A percentile compares a stretch with the other conserved stretches of the same genome.
Conservation (phyloP, 768 basidiomycete genomes). For the Suillus fuscotomentosus region DNA sequence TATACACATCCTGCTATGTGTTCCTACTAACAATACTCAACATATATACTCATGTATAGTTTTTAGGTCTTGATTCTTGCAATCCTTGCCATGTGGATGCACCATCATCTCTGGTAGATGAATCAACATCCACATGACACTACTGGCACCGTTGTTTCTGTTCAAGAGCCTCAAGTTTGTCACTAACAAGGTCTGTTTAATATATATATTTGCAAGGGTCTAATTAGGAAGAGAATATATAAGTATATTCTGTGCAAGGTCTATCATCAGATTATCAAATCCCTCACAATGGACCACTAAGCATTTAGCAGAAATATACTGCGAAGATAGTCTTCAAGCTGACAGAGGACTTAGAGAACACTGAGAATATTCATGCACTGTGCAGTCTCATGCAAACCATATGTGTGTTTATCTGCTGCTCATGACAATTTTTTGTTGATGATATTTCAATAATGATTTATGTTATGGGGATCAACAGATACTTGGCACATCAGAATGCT, state of each 20-base stretch:
- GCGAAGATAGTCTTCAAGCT: slow-evolving; percentile 79
- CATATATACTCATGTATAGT: too few species aligned
- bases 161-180: too few species aligned
- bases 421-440: slow-evolving; percentile 1
- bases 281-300: slow-evolving; percentile 13
- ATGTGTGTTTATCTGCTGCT: slow-evolving; percentile 48
- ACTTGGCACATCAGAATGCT: too few species aligned
- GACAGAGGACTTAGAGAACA: slow-evolving; percentile 91
- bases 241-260: slow-evolving; percentile 80
- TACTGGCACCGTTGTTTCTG: too few species aligned
- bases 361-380: slow-evolving; percentile 87
- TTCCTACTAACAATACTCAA: too few species aligned
- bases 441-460: slow-evolving; percentile 78
- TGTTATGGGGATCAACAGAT: too few species aligned
- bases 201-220: background rate
- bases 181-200: slow-evolving; percentile 61
- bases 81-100: too few species aligned
- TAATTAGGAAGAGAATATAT: slow-evolving; percentile 79
- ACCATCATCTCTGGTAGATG: too few species aligned
- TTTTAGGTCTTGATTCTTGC: too few species aligned
- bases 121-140: too few species aligned
- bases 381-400: slow-evolving; percentile 95
- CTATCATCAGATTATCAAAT: slow-evolving; percentile 22
- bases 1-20: too few species aligned
- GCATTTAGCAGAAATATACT: slow-evolving; percentile 70